Evolutionary conservation across 2,329 filamentous ascomycete genomes (phyloP), one percentile per base, ranked within the genome.

Genomic region (Cordyceps fumosorosea): DNA sequence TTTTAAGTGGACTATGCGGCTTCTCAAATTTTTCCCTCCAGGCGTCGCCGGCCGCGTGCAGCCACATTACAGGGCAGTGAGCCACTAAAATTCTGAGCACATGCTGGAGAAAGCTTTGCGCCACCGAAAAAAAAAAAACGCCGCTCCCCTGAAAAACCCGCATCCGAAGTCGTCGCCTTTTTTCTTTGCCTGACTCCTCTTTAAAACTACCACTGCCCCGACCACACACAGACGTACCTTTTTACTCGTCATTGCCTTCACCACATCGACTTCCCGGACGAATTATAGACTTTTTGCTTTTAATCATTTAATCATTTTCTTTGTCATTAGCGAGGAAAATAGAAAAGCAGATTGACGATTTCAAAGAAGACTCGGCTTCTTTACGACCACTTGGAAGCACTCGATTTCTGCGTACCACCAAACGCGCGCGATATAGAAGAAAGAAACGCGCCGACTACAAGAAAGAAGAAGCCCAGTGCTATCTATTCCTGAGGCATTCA

Each of bases 121-220:
- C 60, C 60, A 56, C 54, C 40, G 42, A 40, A 45, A 50, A 56
- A 50, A 50, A 40, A 53, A 50, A 56, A 47, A 53, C 42, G 51
- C 52, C 26, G 37, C 42, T 60, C 62, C 58, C 62, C 62, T 64
- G 62, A 64, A 64, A 64, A 63, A 61, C 60, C 63, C 60, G 63
- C 63, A 63, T 56, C 60, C 53, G 53, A 56, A 62, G 52, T 57
- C 54, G 53, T 26, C 37, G 24, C n/a, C n/a, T 53, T 45, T 45
- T 62, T 56, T 29, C 50, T 7, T n/a, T 20, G 29, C 14, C 26
- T 24, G 53, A 45, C 12, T 24, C 16, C 37, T 26, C 34, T 47
- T 63, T 53, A 57, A 59, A 55, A 51, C 22, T 54, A 55, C 51
- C 58, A 8, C 26, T 10, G 12, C 42, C 29, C 55, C 42, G 24